Evolutionary conservation across 2,329 filamentous ascomycete genomes (phyloP).

Genomic region (Aspergillus versicolor): DNA sequence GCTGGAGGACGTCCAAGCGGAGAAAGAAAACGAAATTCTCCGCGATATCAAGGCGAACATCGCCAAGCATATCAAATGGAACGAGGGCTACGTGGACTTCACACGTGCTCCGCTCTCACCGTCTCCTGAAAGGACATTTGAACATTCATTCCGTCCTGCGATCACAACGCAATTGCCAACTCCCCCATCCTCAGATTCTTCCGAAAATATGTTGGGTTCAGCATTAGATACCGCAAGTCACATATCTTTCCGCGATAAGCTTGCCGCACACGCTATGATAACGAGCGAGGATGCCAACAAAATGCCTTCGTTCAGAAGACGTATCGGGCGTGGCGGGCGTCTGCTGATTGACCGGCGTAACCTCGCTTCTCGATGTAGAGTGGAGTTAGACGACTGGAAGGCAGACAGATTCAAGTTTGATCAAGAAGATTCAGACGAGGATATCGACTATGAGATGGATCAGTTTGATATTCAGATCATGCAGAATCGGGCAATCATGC

Average conservation of each 20-base stretch:
- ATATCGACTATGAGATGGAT: constrained; percentile 72
- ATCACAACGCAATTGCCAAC: constrained; percentile 64
- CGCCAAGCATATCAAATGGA: constrained; percentile 87
- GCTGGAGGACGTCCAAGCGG: constrained; percentile 72
- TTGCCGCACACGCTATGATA: constrained; percentile 43
- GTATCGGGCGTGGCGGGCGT: constrained; percentile 79
- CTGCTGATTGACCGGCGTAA: constrained; percentile 85
- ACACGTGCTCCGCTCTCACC: constrained; percentile 84
- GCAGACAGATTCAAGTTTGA: constrained; percentile 83
- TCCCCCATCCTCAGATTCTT: constrained; percentile 50
- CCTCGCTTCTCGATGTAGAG: constrained; percentile 54
- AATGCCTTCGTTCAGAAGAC: constrained; percentile 72
- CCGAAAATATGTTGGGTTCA: constrained; percentile 43
- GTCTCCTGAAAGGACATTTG: constrained; percentile 62
- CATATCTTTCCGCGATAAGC: constrained; percentile 36
- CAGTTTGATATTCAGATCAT: constrained; percentile 61
- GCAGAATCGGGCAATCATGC: constrained; percentile 55
- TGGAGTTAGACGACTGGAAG: constrained; percentile 48
- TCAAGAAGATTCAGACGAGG: constrained; percentile 77
- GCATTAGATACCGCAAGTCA: constrained; percentile 34
- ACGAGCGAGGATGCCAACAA: constrained; percentile 44
- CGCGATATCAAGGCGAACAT: constrained; percentile 83
- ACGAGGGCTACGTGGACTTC: constrained; percentile 82
- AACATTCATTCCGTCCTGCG: constrained; percentile 66
- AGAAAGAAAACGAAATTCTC: constrained; percentile 78